Base-by-base conservation (phyloP, 805 yeast species). In the Saccharomycopsis schoenii region DNA sequence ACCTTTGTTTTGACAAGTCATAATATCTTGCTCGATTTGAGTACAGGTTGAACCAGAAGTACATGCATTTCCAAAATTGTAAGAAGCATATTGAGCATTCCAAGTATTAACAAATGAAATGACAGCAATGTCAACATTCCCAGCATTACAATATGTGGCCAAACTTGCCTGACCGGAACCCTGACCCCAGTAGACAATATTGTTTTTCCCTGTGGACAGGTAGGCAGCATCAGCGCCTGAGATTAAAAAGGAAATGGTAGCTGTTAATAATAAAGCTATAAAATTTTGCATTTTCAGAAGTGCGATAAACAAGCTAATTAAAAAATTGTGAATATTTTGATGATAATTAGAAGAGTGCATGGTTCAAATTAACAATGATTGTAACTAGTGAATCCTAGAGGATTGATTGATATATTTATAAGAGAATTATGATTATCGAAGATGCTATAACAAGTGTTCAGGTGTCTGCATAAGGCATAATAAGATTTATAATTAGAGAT, bases 171-270 rank as follows among this genome's bases (percentile, higher is more conserved):
- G 82, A 24, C 70, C 67, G 19, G 85, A 77, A 65, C 77, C 77
- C 69, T 85, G 89, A 60, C 90, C 89, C 89, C 89, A 85, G 71
- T 85, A 85, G 10, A 83, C 73, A n/a, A 83, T 89, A 40, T 83
- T 77, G 60, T 83, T 83, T 40, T 74, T 66, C 17, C 74, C 72
- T 9, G 50, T 36, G 25, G 59, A 21, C 19, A 47, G 39, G 55
- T 61, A 61, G 24, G 61, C 60, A 25, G 64, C 64, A 9, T 56
- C 34, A 21, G 41, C 14, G 19, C 34, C 34, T 21, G 14, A 15
- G 6, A 55, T 15, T 11, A 54, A 39, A 17, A 47, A 21, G 34
- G 24, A 40, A 55, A 36, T 2, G 14, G 61, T 52, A 6, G 50
- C n/a, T 17, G 57, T 41, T 5, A 55, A 25, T 9, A 47, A 24